Conservation (phyloP, 192 early-diverging fungal species). For the Spizellomyces punctatus region DNA sequence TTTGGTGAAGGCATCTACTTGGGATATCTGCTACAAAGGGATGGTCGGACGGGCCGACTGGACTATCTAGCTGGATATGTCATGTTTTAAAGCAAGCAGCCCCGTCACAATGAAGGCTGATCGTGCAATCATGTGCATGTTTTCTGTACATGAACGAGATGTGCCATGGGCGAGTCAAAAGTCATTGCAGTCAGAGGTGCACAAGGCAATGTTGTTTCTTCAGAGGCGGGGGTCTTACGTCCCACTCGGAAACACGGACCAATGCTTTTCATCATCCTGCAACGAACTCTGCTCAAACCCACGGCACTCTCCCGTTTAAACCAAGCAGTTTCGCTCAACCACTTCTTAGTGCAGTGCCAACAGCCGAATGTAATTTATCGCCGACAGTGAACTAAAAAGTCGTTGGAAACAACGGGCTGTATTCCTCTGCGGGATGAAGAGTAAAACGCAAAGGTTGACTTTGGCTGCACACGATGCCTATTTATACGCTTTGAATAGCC, state of each 20-base stretch:
- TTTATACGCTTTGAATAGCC: not conserved
- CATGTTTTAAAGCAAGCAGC: too few species aligned
- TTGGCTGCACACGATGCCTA: not conserved
- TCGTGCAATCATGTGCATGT: too few species aligned
- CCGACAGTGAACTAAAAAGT: too few species aligned
- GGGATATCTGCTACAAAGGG: too few species aligned
- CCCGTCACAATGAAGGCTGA: too few species aligned
- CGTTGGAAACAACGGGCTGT: too few species aligned
- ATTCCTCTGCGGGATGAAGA: not conserved
- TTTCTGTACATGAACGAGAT: too few species aligned
- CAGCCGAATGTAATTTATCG: too few species aligned
- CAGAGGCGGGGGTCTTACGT: conserved; percentile 15
- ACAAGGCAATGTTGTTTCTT: not conserved
- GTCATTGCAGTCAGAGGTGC: not conserved
- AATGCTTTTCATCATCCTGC: conserved; percentile 10
- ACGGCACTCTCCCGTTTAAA: not conserved
- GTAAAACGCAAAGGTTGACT: not conserved
- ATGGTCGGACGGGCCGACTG: too few species aligned
- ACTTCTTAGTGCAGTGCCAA: not conserved
- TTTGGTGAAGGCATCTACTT: too few species aligned
- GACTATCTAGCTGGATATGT: too few species aligned
- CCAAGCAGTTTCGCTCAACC: not conserved
- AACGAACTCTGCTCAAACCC: not conserved
- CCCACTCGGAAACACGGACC: conserved; percentile 20
- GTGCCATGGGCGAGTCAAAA: not conserved